Evolutionary conservation across 164 flowering plant genomes (phyloP), one percentile per base, ranked within the genome.

Genomic region (Stephania japonica): DNA sequence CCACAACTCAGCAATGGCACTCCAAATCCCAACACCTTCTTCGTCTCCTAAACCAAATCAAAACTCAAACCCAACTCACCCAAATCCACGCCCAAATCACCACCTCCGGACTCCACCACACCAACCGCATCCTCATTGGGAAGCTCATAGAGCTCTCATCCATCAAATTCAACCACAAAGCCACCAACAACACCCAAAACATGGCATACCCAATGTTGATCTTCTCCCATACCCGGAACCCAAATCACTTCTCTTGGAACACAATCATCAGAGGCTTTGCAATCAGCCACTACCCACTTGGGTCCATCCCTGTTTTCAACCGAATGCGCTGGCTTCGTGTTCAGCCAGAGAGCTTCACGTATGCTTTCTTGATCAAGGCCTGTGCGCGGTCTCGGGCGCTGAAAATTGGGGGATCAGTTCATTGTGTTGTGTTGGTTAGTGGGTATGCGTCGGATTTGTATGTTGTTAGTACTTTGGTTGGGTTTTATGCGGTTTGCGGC

Each of bases 211-310:
- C 80, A 5, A 67, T 78, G 74, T 49, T 42, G n/a, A 74, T 78
- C 6, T 78, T 78, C 74, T n/a, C 68, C 16, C 77, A 78, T 13
- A 8, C 75, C 19, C 68, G 62, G 23, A 16, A 70, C 65, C 80
- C 71, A 61, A 74, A 71, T 67, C 75, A 66, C 53, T 78, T 78
- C 64, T 49, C 80, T n/a, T 78, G 77, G 77, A 78, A 78, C 49
- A 78, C 80, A 47, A 74, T 78, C 64, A 74, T 78, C 23, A 74
- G 80, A 32, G 80, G 80, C 65, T 74, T 70, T 71, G 70, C 80
- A 18, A 59, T 78, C 21, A 67, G 80, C 68, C 67, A 67, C 14
- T 42, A 67, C 42, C 80, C 80, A 43, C 72, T 42, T 5, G 71
- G 26, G 59, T 74, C 80, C 63, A 44, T 78, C 49, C 18, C 23